Evolutionary conservation across 805 yeast genomes (phyloP).

Genomic region (Nakazawaea wyomingensis): DNA sequence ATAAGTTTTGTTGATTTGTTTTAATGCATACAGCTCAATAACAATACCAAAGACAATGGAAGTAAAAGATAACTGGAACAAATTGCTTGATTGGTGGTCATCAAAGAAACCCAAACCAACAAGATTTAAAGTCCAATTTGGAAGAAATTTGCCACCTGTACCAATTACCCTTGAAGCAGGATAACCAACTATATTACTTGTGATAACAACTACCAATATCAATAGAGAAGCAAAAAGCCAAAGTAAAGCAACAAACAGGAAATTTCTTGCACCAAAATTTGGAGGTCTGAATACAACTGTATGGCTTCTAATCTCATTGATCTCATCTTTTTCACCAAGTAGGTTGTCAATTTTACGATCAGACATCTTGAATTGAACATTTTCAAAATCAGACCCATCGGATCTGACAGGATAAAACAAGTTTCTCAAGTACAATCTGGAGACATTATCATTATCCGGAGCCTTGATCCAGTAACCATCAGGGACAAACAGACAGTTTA

Average conservation of each 20-base stretch:
- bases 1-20: not conserved
- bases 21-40: not conserved
- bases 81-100: not conserved
- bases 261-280: slow-evolving; percentile 54
- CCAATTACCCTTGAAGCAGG: slow-evolving; percentile 1
- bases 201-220: not conserved
- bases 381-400: slow-evolving; percentile 57
- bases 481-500: slow-evolving; percentile 61
- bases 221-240: slow-evolving; percentile 36
- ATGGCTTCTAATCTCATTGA: slow-evolving; percentile 37
- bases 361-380: slow-evolving; percentile 29
- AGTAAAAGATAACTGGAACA: not conserved
- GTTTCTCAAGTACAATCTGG: slow-evolving; percentile 56
- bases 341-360: slow-evolving; percentile 33
- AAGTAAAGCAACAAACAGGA: slow-evolving; percentile 36
- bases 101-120: slow-evolving; percentile 1
- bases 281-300: slow-evolving; percentile 87
- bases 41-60: slow-evolving; percentile 4
- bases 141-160: not conserved
- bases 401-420: slow-evolving; percentile 81
- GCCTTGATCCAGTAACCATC: slow-evolving; percentile 83
- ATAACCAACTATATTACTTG: slow-evolving; percentile 3
- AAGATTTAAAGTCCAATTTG: slow-evolving; percentile 8
- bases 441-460: slow-evolving; percentile 75
- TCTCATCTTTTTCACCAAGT: slow-evolving; percentile 28